Evolutionary conservation across 805 yeast species (phyloP), one percentile per base, ranked within the genome.

Genomic region (Pichia occidentalis): DNA sequence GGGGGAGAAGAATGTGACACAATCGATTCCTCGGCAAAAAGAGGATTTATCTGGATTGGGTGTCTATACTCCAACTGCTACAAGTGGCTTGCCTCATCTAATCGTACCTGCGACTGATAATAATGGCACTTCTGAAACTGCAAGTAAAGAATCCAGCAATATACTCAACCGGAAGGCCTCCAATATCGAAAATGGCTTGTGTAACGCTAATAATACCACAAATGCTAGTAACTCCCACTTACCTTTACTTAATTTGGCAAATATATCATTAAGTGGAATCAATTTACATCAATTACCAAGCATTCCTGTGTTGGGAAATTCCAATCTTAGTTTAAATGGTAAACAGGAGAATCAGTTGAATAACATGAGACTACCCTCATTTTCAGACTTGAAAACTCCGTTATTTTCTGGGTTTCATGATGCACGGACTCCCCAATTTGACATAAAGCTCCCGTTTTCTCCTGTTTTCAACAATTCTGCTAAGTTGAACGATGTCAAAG

Each of bases 331-430:
- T 23, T 10, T 10, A 23, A 23, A 23, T 23, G 25, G 25, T 12
- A 23, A 23, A 12, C 25, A 23, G 12, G 11, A 23, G 12, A 9
- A 23, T 9, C 25, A 12, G 9, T 12, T 12, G 12, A 9, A 23
- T 10, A 10, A 10, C 12, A 12, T 23, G 12, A 12, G 16, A n/a
- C 23, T 44, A n/a, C 43, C 45, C 5, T 45, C 49, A 8, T 45
- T 41, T 23, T 31, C 43, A 1, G 49, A 43, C 23, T 28, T 44
- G n/a, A 44, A 37, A 20, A 22, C 21, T 21, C 38, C 17, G 7
- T 11, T 25, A 11, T 27, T 42, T 18, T 13, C 12, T 21, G n/a
- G 29, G 4, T 13, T 32, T 7, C 24, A 20, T 10, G 40, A 43
- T 18, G 17, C 34, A 7, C 21, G 26, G 21, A 36, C 37, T 25